Evolutionary conservation across 768 basidiomycete species (phyloP).

Genomic region (Mycena metata): DNA sequence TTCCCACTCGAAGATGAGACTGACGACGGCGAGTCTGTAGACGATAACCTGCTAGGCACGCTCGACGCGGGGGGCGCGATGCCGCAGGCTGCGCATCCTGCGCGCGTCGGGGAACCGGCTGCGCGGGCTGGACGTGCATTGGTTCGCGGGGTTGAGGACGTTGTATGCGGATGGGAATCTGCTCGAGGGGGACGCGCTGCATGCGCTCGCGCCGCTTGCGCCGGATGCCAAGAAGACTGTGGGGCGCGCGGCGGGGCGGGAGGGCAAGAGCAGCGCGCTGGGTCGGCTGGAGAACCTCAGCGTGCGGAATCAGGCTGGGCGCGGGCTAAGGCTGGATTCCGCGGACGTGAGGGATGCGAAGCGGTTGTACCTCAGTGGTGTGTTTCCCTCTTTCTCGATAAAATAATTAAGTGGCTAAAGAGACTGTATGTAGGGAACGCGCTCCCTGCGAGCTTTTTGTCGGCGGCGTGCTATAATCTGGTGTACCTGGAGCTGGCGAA

Average conservation of each 20-base stretch:
- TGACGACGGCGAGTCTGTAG: constrained; percentile 55
- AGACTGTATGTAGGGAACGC: constrained; percentile 77
- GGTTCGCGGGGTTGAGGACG: constrained; percentile 82
- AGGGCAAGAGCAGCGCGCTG: constrained; percentile 55
- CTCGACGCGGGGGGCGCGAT: constrained; percentile 70
- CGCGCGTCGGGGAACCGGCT: constrained; percentile 88
- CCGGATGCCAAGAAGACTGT: constrained; percentile 24
- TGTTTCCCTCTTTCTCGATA: constrained; percentile 48
- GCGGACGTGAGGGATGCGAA: constrained; percentile 92
- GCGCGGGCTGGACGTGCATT: constrained; percentile 70
- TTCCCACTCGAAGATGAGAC: too few relatives aligned
- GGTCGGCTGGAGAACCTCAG: constrained; percentile 88
- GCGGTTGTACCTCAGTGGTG: constrained; percentile 94
- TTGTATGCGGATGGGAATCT: constrained; percentile 93
- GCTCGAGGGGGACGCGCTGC: constrained; percentile 51
- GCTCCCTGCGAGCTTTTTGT: constrained; percentile 69
- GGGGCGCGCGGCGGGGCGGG: constrained; percentile 26
- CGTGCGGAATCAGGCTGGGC: constrained; percentile 87
- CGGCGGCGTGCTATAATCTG: constrained; percentile 88
- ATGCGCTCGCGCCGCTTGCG: constrained; percentile 14
- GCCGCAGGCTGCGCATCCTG: constrained; percentile 83
- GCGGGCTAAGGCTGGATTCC: constrained; percentile 74
- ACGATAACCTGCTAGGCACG: constrained; percentile 75
- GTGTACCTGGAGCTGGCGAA: constrained; percentile 92
- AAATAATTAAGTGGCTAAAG: constrained; percentile 29